Conservation (phyloP, 1,284 basidiomycete species). For the Porogramme epimiltina region DNA sequence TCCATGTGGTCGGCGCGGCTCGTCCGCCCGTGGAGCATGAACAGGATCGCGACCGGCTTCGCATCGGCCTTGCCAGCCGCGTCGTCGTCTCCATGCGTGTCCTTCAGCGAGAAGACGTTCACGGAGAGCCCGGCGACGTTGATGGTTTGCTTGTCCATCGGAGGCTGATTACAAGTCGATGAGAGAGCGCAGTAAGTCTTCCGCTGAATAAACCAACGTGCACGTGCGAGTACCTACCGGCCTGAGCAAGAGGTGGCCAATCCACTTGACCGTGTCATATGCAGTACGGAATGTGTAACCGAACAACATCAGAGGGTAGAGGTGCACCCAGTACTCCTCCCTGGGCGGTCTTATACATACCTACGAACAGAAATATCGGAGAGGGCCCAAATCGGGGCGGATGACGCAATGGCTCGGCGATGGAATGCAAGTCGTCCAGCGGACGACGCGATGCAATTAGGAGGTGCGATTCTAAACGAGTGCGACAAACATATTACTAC, state of each 20-base stretch:
- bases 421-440: not conserved
- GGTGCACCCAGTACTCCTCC: not conserved
- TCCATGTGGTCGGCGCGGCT: slow-evolving; percentile 30
- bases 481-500: slow-evolving; percentile 24
- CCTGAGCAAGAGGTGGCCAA: slow-evolving; percentile 1
- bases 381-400: too few species aligned
- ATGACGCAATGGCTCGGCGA: too few species aligned
- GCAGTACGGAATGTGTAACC: slow-evolving; percentile 3
- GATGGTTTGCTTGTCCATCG: slow-evolving; percentile 32
- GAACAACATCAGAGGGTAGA: not conserved
- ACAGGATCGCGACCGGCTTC: slow-evolving; percentile 49
- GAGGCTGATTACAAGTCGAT: not conserved
- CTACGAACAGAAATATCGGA: too few species aligned
- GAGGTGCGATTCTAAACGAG: slow-evolving; percentile 23
- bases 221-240: not conserved
- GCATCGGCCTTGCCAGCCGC: not conserved
- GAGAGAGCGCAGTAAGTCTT: not conserved
- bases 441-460: slow-evolving; percentile 16
- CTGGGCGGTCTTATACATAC: not conserved
- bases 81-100: slow-evolving; percentile 11
- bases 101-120: slow-evolving; percentile 22
- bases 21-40: slow-evolving; percentile 63
- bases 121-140: slow-evolving; percentile 47
- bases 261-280: slow-evolving; percentile 2
- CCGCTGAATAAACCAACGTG: not conserved